Conservation (phyloP, 495 filamentous ascomycete genomes). For the Amphirosellinia nigrospora region DNA sequence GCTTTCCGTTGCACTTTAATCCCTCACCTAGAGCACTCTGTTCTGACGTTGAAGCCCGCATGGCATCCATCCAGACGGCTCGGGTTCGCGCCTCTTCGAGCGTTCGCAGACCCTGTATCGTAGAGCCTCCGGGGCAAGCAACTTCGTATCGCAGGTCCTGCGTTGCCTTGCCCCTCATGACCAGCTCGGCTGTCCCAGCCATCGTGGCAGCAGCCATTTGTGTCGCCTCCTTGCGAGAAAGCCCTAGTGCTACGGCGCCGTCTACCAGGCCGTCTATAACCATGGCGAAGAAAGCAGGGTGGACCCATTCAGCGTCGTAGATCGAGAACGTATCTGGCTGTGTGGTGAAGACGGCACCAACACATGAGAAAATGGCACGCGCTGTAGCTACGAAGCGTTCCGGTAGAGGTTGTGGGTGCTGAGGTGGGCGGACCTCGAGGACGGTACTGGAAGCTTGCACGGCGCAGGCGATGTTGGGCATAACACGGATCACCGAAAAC, state of each 20-base stretch:
- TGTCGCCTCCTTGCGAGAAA: constrained; percentile 67
- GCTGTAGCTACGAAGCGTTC: constrained; percentile 8
- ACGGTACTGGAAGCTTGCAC: constrained; percentile 72
- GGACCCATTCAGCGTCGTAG: constrained; percentile 66
- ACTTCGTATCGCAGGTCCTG: constrained; percentile 69
- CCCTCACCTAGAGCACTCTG: constrained; percentile 4
- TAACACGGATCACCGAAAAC: constrained; percentile 63
- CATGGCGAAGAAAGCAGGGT: constrained; percentile 70
- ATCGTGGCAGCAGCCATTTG: constrained; percentile 69
- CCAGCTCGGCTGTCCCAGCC: constrained; percentile 63
- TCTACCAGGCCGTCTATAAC: constrained; percentile 67
- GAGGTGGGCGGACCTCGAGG: constrained; percentile 50
- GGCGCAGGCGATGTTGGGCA: constrained; percentile 67
- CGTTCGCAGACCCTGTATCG: constrained; percentile 65
- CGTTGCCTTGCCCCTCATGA: constrained; percentile 62
- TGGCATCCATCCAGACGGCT: constrained; percentile 32
- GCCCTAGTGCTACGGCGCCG: constrained; percentile 69
- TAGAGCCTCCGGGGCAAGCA: constrained; percentile 68
- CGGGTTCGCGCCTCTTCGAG: constrained; percentile 67
- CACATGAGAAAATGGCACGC: constrained; percentile 24
- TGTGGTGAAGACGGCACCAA: constrained; percentile 58
- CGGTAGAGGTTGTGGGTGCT: constrained; percentile 3
- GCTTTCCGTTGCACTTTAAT: background rate
- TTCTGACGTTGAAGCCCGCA: constrained; percentile 16
- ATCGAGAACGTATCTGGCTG: constrained; percentile 62